Evolutionary conservation across 306 rosid species (phyloP).

Genomic region (Quercus parvula): DNA sequence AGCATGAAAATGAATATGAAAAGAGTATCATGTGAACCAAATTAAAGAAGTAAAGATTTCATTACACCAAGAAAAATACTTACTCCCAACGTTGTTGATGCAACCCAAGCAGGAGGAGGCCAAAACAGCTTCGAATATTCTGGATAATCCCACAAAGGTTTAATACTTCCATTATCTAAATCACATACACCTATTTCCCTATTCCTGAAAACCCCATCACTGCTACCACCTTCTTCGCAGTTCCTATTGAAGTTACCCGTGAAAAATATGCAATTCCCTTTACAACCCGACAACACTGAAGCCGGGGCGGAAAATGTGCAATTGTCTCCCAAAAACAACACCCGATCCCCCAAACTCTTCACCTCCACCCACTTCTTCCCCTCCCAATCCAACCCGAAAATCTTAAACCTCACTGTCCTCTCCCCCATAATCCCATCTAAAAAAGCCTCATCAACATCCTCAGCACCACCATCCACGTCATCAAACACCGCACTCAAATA

Average conservation of each 20-base stretch:
- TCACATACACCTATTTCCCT: slow-evolving; percentile 50
- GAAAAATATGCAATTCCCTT: slow-evolving; percentile 63
- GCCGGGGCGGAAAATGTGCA: slow-evolving; percentile 60
- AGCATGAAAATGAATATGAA: neutral
- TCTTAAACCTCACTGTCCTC: slow-evolving; percentile 54
- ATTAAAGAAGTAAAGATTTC: neutral
- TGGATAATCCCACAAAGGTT: slow-evolving; percentile 44
- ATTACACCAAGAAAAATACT: slow-evolving; percentile 7
- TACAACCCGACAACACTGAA: slow-evolving; percentile 35
- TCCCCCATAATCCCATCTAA: slow-evolving; percentile 29
- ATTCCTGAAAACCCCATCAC: slow-evolving; percentile 20
- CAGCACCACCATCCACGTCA: neutral
- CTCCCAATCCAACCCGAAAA: slow-evolving; percentile 40
- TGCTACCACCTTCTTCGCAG: slow-evolving; percentile 22
- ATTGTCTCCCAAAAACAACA: slow-evolving; percentile 75
- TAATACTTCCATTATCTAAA: slow-evolving; percentile 42
- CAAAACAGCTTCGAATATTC: slow-evolving; percentile 57
- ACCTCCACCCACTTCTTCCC: slow-evolving; percentile 57
- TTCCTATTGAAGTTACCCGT: slow-evolving; percentile 34
- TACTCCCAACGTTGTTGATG: slow-evolving; percentile 22
- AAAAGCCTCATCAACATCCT: slow-evolving; percentile 8
- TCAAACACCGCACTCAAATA: slow-evolving; percentile 23
- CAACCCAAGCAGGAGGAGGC: slow-evolving; percentile 73
- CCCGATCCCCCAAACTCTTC: slow-evolving; percentile 50
- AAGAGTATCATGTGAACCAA: neutral